phyloP scores from a whole-genome alignment of 192 early-diverging fungal genomes.

The Phlyctochytrium bullatum region DNA sequence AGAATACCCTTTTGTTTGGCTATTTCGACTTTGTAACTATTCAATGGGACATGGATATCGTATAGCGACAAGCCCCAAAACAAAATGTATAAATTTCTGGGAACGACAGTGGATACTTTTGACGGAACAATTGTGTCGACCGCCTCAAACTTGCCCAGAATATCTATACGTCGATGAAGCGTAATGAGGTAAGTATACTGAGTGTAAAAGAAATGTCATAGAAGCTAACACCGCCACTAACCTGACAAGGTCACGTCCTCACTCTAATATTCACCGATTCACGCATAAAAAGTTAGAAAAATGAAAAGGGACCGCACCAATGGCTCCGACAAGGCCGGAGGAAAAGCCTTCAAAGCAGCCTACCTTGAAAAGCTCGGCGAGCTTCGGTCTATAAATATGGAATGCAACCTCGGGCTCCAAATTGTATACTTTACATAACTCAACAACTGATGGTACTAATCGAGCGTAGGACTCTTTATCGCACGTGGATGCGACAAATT shows the following conservation, averaged over 20 bases:
- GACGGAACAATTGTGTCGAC: slow-evolving; percentile 23
- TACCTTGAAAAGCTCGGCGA: slow-evolving; percentile 40
- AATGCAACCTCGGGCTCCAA: slow-evolving; percentile 64
- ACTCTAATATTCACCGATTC: no score
- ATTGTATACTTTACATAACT: slow-evolving; percentile 52
- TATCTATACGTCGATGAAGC: no score
- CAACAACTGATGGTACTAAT: slow-evolving; percentile 45
- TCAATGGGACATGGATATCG: slow-evolving; percentile 67
- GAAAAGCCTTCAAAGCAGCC: not conserved
- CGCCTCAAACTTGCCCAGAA: no score
- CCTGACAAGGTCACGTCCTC: no score
- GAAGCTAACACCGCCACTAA: no score
- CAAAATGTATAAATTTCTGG: slow-evolving; percentile 67
- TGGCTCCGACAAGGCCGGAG: no score
- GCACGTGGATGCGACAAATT: slow-evolving; percentile 57
- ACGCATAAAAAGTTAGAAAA: no score
- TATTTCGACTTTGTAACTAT: slow-evolving; percentile 61
- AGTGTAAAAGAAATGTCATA: no score
- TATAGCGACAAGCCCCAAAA: slow-evolving; percentile 79
- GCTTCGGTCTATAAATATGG: slow-evolving; percentile 59
- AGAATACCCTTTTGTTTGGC: slow-evolving; percentile 43
- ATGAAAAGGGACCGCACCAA: not conserved
- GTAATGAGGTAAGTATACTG: no score
- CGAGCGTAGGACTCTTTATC: slow-evolving; percentile 46
- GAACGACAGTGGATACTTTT: slow-evolving; percentile 38